These are phyloP conservation scores for Yarrowia deformans DNA, from an alignment of 805 yeast genomes.

Conservation along the genomic window DNA sequence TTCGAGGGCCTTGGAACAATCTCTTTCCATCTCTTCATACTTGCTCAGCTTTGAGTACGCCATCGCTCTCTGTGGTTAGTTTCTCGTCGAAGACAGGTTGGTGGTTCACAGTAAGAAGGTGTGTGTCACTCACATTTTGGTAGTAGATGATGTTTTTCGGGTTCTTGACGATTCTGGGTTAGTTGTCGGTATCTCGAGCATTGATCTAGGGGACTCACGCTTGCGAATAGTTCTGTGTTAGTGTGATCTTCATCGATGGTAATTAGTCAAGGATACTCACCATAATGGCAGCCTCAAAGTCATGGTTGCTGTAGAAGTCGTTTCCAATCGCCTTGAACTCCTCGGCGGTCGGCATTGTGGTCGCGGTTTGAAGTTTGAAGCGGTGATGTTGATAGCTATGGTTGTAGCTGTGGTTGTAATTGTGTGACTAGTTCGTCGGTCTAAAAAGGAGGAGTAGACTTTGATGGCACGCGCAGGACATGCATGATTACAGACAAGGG, in stretches of 20 bases:
- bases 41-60: conserved; percentile 22
- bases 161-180: conserved; percentile 34
- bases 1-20: conserved; percentile 28
- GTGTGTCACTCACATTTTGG: conserved; percentile 28
- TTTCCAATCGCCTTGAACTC: conserved; percentile 35
- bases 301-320: conserved; percentile 14
- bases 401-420: too few relatives aligned
- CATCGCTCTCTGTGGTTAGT: conserved; percentile 31
- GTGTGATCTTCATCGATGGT: not conserved
- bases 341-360: conserved; percentile 29
- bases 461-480: conserved; percentile 18
- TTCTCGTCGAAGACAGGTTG: not conserved
- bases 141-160: conserved; percentile 27
- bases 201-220: conserved; percentile 12
- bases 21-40: conserved; percentile 35
- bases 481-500: conserved; percentile 12
- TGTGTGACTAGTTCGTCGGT: too few relatives aligned
- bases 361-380: not conserved
- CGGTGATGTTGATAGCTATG: too few relatives aligned
- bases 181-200: not conserved
- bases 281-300: conserved; percentile 21
- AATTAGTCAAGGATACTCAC: not conserved
- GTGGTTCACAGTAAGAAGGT: not conserved
- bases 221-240: conserved; percentile 35
- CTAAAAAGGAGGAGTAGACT: conserved; percentile 11